Base-by-base conservation (phyloP, 306 rosid species). In the Adenanthera pavonina region DNA sequence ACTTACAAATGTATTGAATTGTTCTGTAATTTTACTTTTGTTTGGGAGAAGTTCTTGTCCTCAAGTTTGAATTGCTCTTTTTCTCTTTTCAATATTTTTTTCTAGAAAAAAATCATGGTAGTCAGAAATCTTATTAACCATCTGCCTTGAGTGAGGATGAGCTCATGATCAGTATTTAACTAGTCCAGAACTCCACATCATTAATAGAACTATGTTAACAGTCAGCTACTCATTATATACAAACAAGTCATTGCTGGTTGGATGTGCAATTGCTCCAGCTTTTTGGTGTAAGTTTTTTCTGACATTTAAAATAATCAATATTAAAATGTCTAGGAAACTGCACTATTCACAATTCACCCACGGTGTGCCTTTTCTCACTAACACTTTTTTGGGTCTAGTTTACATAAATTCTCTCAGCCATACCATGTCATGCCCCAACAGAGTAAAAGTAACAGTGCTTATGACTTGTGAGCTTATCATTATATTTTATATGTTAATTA, bases 351-450 rank as follows among this genome's bases (percentile, higher is more conserved):
- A 25, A 25, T 25, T 25, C 30, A 25, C 30, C 30, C 30, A 25
- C 30, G 30, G 30, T 25, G 30, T 25, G 30, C 30, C 30, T 25
- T 25, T 25, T 25, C 30, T 25, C 30, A 25, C 30, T 25, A 25
- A 25, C 30, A 25, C 30, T 25, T 25, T 25, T 25, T 25, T 25
- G 30, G 30, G 30, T 25, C 30, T 25, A 52, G 16, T 75, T 41
- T 19, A 72, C 11, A 2, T 13, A 46, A 46, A 3, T 48, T 14
- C 25, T 70, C 40, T 30, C 7, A 61, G 4, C 44, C 19, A 10
- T 81, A 34, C 71, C 78, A 40, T 53, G 75, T 71, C 35, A 30
- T 77, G 74, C 75, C 61, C 40, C 49, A 76, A 35, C 70, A 77
- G 60, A 57, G 56, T 60, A 49, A 43, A 64, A 59, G 46, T 2